phyloP scores from a whole-genome alignment of 2,329 filamentous ascomycete species.

The Rhynchosporium agropyri region DNA sequence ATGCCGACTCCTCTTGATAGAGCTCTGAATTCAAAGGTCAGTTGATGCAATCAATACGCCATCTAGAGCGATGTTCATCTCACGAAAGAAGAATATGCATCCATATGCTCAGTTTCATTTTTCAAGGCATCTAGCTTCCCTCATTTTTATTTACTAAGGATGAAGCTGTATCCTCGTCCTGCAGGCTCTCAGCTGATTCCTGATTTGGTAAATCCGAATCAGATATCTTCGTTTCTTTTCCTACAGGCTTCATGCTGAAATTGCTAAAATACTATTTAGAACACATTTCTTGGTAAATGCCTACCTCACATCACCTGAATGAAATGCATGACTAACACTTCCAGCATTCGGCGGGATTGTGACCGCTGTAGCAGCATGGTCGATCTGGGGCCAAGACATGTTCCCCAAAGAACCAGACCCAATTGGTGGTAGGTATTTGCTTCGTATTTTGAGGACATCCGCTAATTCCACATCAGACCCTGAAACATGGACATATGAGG shows the following conservation, averaged over 20 bases:
- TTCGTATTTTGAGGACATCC: not conserved
- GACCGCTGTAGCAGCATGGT: conserved; percentile 78
- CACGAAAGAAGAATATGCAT: too few species aligned
- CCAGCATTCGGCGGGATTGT: conserved; percentile 80
- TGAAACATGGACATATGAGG: conserved; percentile 74
- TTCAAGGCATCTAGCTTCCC: too few species aligned
- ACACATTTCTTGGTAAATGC: conserved; percentile 65
- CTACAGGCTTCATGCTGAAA: not conserved
- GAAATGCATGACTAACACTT: conserved; percentile 22
- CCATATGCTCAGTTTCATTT: too few species aligned
- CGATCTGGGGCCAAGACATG: conserved; percentile 80
- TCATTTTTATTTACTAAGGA: too few species aligned
- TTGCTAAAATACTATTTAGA: conserved; percentile 49
- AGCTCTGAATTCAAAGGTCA: conserved; percentile 71
- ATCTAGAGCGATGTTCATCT: too few species aligned
- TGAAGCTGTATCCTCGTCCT: too few species aligned
- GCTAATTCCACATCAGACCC: conserved; percentile 52
- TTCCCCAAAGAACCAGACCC: conserved; percentile 78
- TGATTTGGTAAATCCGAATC: too few species aligned
- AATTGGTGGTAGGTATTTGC: conserved; percentile 58
- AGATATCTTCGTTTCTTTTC: too few species aligned
- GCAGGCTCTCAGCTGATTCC: too few species aligned
- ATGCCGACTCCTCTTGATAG: conserved; percentile 73
- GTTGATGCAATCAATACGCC: conserved; percentile 45
- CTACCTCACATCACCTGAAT: not conserved